phyloP scores from a whole-genome alignment of 1,284 basidiomycete species.

The Naganishia sp. region DNA sequence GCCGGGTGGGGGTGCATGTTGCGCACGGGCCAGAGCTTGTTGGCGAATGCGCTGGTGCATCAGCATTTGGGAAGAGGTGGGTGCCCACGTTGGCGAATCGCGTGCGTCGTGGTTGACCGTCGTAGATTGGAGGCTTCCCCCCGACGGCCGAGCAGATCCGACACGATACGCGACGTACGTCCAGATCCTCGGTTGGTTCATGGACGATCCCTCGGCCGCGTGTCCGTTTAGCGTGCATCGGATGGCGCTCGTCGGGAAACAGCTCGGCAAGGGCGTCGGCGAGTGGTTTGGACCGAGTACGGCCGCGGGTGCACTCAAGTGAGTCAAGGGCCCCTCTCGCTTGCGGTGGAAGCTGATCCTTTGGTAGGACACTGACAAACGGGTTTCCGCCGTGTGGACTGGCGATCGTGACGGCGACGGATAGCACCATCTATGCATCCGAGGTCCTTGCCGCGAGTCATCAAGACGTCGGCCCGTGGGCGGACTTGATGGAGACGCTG shows the following conservation, averaged over 20 bases:
- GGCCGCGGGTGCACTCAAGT: constrained; percentile 93
- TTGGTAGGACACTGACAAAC: constrained; percentile 69
- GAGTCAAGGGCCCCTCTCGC: constrained; percentile 40
- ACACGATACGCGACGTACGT: constrained; percentile 64
- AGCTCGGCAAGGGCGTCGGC: constrained; percentile 91
- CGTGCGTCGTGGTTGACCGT: not conserved
- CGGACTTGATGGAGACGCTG: constrained; percentile 27
- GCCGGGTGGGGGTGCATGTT: constrained; percentile 99
- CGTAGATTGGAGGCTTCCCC: constrained; percentile 72
- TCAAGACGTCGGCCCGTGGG: constrained; percentile 49
- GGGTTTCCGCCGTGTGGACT: constrained; percentile 78
- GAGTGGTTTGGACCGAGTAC: constrained; percentile 98
- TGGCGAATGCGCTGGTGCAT: constrained; percentile 84
- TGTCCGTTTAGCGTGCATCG: constrained; percentile 94
- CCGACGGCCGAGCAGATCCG: not conserved
- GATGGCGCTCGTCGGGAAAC: constrained; percentile 92
- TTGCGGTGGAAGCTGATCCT: constrained; percentile 17
- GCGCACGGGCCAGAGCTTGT: constrained; percentile 85
- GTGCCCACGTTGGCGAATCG: constrained; percentile 43
- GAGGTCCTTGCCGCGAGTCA: constrained; percentile 82
- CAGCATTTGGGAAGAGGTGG: constrained; percentile 81
- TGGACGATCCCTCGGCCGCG: constrained; percentile 84
- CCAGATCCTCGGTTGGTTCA: constrained; percentile 88
- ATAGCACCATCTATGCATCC: constrained; percentile 79
- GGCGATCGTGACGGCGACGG: constrained; percentile 77